These are phyloP conservation scores for Blastocystis sp. DNA, from an alignment of 352 stramenopile genomes.

Conservation along the genomic window DNA sequence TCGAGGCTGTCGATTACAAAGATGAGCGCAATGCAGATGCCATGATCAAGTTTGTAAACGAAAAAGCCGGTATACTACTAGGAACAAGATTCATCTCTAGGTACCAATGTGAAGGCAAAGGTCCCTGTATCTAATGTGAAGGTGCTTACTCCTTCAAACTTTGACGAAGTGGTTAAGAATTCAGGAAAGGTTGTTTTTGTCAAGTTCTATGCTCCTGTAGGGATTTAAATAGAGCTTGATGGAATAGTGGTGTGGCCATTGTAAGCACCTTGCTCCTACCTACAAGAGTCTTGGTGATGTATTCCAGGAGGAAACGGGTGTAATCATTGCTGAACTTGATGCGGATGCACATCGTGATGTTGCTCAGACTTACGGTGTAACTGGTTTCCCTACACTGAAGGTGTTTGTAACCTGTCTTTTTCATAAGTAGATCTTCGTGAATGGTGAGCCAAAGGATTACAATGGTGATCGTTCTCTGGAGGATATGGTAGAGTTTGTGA, in stretches of 20 bases:
- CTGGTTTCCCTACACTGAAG: constrained; percentile 62
- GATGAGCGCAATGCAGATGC: not conserved
- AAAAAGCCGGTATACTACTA: not conserved
- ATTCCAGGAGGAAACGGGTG: constrained; percentile 30
- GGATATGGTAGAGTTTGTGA: constrained; percentile 65
- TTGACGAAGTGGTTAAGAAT: constrained; percentile 30
- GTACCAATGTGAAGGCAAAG: constrained; percentile 29
- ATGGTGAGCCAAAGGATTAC: constrained; percentile 33
- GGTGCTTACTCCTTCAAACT: constrained; percentile 58
- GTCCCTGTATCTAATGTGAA: constrained; percentile 27
- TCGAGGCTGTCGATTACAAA: constrained; percentile 38
- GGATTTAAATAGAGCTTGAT: not conserved
- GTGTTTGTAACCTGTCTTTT: not conserved
- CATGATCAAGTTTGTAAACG: constrained; percentile 13
- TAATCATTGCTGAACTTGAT: constrained; percentile 89
- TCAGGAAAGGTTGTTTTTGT: constrained; percentile 45
- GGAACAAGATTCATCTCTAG: not conserved
- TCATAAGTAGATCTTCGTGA: not conserved
- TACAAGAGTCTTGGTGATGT: constrained; percentile 72
- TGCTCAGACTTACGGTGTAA: not conserved
- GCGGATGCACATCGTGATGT: constrained; percentile 69
- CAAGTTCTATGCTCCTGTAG: constrained; percentile 59
- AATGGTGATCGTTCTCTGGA: constrained; percentile 36
- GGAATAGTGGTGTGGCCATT: constrained; percentile 72
- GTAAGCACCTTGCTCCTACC: constrained; percentile 79